Base-by-base conservation (phyloP, 495 filamentous ascomycete genomes). In the Penicillium canariense region DNA sequence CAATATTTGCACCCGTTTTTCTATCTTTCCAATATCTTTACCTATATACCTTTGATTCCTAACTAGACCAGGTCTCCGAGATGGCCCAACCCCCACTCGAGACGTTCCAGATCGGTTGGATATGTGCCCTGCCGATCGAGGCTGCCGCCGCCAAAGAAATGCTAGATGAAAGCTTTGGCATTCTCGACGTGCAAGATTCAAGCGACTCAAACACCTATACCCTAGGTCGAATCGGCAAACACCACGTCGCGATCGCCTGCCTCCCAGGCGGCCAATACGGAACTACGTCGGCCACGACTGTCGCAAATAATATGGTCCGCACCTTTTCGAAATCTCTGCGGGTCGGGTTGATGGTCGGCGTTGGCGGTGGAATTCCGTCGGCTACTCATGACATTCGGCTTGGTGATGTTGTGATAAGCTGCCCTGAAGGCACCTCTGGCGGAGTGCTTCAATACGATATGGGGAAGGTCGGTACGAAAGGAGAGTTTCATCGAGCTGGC, bases 161-260 rank as follows among this genome's bases (percentile, higher is more conserved):
- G 58, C 69, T 84, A 2, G 80, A 85, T 52, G 71, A 76, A 50
- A 51, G 67, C 9, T 72, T 80, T 56, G 58, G 57, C 5, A 11
- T 31, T n/a, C 58, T 72, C 17, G 50, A 56, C 0, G 56, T 60
- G 14, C 55, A 68, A 40, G 48, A 55, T 39, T 11, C 42, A 25
- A 15, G 56, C 26, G 57, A 78, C 52, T 26, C 57, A 18, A 78
- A 78, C 47, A 54, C 57, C 12, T 80, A 78, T 48, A 68, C 57
- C 0, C 46, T 79, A 6, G 77, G 76, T 12, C 63, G 63, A 50
- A 74, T 79, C 30, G 68, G 67, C 5, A 62, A 60, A 25, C 74
- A 81, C 55, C 65, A 76, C 50, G 56, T 81, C 5, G 76, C 77
- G 9, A 66, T 76, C 59, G 66, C 63, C 35, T 73, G 61, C 46